These are phyloP conservation scores for Cutaneotrichosporon sp. DNA, from an alignment of 1,284 basidiomycete genomes.

Conservation along the genomic window DNA sequence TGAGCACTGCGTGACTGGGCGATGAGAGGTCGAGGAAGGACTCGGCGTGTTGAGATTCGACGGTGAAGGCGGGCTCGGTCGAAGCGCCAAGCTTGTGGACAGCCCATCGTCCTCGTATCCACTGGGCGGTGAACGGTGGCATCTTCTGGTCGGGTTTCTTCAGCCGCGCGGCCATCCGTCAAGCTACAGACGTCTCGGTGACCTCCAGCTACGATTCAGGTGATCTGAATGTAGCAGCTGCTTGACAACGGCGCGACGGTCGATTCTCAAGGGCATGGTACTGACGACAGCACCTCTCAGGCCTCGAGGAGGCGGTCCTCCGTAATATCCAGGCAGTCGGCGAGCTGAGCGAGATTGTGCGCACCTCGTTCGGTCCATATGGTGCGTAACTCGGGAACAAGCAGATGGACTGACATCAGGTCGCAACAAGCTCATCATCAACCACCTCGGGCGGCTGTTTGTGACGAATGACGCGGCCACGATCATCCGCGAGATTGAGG, in stretches of 20 bases:
- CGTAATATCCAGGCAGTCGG: constrained; percentile 94
- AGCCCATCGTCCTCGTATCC: neutral
- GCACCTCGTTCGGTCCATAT: constrained; percentile 95
- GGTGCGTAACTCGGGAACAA: constrained; percentile 59
- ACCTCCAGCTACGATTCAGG: neutral
- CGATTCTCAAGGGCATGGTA: neutral
- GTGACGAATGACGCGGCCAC: constrained; percentile 99
- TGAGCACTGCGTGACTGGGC: constrained; percentile 1
- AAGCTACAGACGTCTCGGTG: neutral
- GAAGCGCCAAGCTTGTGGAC: neutral
- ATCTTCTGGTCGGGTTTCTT: neutral
- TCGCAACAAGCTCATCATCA: constrained; percentile 92
- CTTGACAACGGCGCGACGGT: neutral
- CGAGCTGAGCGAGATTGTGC: constrained; percentile 90
- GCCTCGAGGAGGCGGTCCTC: constrained; percentile 87
- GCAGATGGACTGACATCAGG: constrained; percentile 56
- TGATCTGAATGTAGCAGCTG: too few relatives aligned
- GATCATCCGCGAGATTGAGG: constrained; percentile 96
- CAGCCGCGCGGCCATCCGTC: neutral
- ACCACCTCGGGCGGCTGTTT: constrained; percentile 92
- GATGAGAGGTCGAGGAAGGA: too few relatives aligned
- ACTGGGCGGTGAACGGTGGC: neutral
- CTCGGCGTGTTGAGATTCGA: neutral
- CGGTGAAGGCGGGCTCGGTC: neutral
- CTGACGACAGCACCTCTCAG: constrained; percentile 68